phyloP scores from a whole-genome alignment of 192 early-diverging fungal genomes.

The Backusella australiensis region DNA sequence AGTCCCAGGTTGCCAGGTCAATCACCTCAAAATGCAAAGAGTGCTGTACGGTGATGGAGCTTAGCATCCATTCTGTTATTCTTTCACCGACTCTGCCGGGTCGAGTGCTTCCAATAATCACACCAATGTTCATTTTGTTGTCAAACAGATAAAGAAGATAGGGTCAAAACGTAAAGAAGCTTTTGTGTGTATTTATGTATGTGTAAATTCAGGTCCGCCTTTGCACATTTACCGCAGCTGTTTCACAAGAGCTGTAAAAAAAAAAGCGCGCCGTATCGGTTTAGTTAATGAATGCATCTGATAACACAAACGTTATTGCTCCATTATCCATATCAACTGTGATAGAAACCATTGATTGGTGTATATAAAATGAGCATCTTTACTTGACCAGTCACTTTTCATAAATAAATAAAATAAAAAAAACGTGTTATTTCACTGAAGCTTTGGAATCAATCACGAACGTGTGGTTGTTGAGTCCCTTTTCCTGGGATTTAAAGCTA shows the following conservation, averaged over 20 bases:
- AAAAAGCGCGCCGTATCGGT: background rate
- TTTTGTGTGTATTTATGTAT: background rate
- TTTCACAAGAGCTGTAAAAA: background rate
- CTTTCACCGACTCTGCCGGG: background rate
- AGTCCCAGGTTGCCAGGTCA: background rate
- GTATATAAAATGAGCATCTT: background rate
- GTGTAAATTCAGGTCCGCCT: background rate
- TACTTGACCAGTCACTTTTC: background rate
- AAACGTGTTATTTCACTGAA: too few species aligned
- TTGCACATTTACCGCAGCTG: background rate
- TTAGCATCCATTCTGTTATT: background rate
- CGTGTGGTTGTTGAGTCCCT: too few species aligned
- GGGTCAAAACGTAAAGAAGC: background rate
- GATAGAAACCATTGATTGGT: background rate
- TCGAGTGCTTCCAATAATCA: background rate
- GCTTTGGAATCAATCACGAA: too few species aligned
- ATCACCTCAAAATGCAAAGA: background rate
- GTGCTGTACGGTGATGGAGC: background rate
- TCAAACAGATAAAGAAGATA: background rate
- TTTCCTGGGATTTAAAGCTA: too few species aligned
- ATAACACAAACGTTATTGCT: background rate
- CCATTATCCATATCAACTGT: background rate
- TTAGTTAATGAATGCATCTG: background rate
- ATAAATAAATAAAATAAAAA: too few species aligned
- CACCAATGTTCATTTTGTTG: background rate